A percentile compares a stretch with the other conserved stretches of the same genome.
These are phyloP conservation scores for Solanum virginianum DNA, from an alignment of 257 asterid species.

Conservation along the genomic window DNA sequence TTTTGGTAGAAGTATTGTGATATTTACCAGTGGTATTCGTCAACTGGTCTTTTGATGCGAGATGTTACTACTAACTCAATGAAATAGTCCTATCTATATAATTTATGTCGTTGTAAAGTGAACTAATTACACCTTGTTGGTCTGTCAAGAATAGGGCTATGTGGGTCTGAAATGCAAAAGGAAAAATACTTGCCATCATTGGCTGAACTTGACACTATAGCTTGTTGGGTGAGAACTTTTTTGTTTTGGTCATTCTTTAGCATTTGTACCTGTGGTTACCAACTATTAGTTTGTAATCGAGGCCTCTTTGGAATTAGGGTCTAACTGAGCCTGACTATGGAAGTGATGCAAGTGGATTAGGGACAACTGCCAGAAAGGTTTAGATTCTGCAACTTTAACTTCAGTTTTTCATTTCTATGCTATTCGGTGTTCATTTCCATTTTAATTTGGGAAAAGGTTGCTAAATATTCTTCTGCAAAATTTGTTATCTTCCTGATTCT, in stretches of 20 bases:
- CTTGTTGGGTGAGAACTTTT: slow-evolving; percentile 72
- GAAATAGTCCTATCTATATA: background rate
- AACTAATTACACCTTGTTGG: background rate
- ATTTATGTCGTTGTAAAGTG: background rate
- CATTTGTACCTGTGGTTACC: background rate
- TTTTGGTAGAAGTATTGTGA: background rate
- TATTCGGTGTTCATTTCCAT: background rate
- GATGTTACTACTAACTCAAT: background rate
- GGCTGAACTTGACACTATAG: slow-evolving; percentile 57
- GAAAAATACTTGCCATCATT: slow-evolving; percentile 80
- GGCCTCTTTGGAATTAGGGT: slow-evolving; percentile 37
- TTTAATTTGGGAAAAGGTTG: background rate
- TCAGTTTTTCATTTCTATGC: background rate
- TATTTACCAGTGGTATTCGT: background rate
- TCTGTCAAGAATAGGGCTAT: slow-evolving; percentile 46
- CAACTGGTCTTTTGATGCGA: background rate
- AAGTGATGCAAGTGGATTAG: slow-evolving; percentile 91
- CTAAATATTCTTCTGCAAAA: background rate
- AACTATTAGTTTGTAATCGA: background rate
- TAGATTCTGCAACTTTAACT: background rate
- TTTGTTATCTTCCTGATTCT: background rate
- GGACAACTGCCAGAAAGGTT: slow-evolving; percentile 85
- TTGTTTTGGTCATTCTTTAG: background rate
- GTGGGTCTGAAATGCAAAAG: slow-evolving; percentile 91
- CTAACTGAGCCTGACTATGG: slow-evolving; percentile 95